Conservation (phyloP, 257 asterid species). For the Verbena officinalis region DNA sequence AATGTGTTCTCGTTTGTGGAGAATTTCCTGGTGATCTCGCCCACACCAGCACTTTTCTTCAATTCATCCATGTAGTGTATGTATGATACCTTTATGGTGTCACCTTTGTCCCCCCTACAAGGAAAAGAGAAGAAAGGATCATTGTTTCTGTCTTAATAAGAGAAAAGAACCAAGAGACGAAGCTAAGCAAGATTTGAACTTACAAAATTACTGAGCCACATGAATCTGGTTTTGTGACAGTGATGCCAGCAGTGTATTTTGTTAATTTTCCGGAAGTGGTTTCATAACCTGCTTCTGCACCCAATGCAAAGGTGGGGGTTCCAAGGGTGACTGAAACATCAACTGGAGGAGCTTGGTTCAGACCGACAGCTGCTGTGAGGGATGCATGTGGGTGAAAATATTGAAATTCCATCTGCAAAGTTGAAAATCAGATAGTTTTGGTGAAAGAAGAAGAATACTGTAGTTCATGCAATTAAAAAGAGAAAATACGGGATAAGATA, state of each 20-base stretch:
- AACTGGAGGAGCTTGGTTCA: slow-evolving; percentile 61
- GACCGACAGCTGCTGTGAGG: slow-evolving; percentile 67
- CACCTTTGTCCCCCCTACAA: slow-evolving; percentile 77
- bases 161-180: background rate
- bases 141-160: background rate
- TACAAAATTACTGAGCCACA: slow-evolving; percentile 73
- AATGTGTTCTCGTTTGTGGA: slow-evolving; percentile 79
- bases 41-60: slow-evolving; percentile 65
- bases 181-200: slow-evolving; percentile 29
- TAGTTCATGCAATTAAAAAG: background rate
- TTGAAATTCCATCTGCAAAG: slow-evolving; percentile 72
- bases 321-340: slow-evolving; percentile 76
- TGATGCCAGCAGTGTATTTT: slow-evolving; percentile 82
- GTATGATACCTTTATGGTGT: slow-evolving; percentile 67
- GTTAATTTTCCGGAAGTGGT: slow-evolving; percentile 63
- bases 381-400: slow-evolving; percentile 88
- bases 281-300: slow-evolving; percentile 87
- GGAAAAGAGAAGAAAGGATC: background rate
- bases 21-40: slow-evolving; percentile 66
- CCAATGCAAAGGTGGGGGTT: slow-evolving; percentile 82
- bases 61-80: slow-evolving; percentile 54
- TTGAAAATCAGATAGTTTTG: slow-evolving; percentile 16
- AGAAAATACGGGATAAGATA: slow-evolving; percentile 27
- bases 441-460: background rate
- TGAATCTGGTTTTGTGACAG: slow-evolving; percentile 73